These are phyloP conservation scores for Lentinus tigrinus DNA, from an alignment of 768 basidiomycete species.

Conservation along the genomic window DNA sequence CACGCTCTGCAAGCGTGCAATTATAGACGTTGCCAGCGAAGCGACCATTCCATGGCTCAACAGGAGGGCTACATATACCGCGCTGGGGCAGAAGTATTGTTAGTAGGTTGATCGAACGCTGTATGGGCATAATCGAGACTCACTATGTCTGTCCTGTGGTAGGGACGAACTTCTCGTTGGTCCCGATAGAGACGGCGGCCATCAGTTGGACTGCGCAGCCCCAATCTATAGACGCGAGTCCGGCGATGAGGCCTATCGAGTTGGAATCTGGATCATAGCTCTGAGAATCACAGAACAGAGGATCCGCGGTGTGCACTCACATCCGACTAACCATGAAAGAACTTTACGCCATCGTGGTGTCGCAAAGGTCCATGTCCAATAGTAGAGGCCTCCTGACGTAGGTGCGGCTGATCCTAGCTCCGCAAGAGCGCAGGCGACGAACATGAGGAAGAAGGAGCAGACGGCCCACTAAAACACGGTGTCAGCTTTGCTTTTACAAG, in stretches of 20 bases:
- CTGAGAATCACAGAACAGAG: not conserved
- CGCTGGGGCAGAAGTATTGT: slow-evolving; percentile 19
- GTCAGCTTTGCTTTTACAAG: not conserved
- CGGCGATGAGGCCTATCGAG: slow-evolving; percentile 37
- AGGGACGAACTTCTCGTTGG: slow-evolving; percentile 24
- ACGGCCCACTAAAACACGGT: slow-evolving; percentile 30
- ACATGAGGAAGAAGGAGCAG: slow-evolving; percentile 32
- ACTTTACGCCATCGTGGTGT: slow-evolving; percentile 33
- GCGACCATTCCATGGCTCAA: slow-evolving; percentile 32
- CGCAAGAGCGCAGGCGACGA: slow-evolving; percentile 34
- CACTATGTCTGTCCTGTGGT: slow-evolving; percentile 30
- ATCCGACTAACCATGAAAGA: slow-evolving; percentile 41
- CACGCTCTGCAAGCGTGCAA: slow-evolving; percentile 36
- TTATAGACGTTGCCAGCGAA: slow-evolving; percentile 31
- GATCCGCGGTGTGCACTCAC: slow-evolving; percentile 20
- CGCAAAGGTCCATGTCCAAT: slow-evolving; percentile 36
- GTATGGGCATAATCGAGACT: not conserved
- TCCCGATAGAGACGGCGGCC: slow-evolving; percentile 37
- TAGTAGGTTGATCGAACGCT: not conserved
- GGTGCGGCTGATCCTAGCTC: slow-evolving; percentile 36
- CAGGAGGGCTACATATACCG: slow-evolving; percentile 33
- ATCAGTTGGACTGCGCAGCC: slow-evolving; percentile 38
- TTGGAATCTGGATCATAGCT: slow-evolving; percentile 26
- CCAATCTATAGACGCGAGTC: slow-evolving; percentile 36
- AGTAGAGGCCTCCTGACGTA: slow-evolving; percentile 37